Evolutionary conservation across 345 rosid species (phyloP), one percentile per base, ranked within the genome.

Genomic region (Viola odorata): DNA sequence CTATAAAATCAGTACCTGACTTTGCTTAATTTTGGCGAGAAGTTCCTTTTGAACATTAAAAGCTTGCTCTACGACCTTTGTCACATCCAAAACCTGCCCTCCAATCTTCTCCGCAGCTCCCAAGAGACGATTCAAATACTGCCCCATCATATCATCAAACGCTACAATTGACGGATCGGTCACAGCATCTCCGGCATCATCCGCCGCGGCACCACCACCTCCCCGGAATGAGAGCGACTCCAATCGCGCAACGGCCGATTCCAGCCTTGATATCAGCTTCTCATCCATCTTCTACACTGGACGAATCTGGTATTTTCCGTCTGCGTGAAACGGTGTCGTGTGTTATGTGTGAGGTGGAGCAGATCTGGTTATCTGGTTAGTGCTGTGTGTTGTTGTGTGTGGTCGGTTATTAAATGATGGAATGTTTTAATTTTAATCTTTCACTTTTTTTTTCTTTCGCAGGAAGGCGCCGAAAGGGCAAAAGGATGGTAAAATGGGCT

Each of bases 91-190:
- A 68, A 90, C 99, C 74, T 68, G 82, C 36, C 97, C 99, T 42
- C 99, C 96, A 67, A 94, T 90, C 76, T 84, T 88, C 85, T 82
- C 91, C 6, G 97, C 96, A 32, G 89, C 89, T 15, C 16, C 48
- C 23, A 77, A 67, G 72, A 78, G 84, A 83, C 81, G 85, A 62
- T 80, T 78, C 5, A 84, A 71, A 41, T 71, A 81, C 74, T 84
- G 76, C 47, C 73, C 62, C 62, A 79, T 80, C 65, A 88, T 67
- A 76, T 86, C 95, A 12, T 82, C 87, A 61, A 85, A 91, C 50
- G 99, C 99, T 70, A 68, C 5, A 70, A 88, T 86, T 68, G 89
- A 74, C 37, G 92, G 96, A 81, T 88, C 97, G 69, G 80, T 69
- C 65, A 49, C 58, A 1, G 55, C 64, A 13, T 49, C 61, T 37